Conservation (phyloP, 371 early-diverging fungal species). For the Umbelopsis sp. region DNA sequence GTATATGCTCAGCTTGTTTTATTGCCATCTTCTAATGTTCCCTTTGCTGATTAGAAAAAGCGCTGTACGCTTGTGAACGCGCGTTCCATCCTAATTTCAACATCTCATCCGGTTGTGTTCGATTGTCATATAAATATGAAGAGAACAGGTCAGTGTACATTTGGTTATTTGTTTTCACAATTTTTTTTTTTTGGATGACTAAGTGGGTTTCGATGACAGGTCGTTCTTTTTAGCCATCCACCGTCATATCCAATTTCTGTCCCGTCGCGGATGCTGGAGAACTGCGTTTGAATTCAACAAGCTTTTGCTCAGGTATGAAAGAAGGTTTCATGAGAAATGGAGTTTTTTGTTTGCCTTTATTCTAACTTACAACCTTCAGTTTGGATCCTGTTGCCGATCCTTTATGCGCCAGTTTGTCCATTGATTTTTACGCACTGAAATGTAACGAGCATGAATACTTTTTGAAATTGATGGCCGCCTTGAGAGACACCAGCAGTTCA, state of each 20-base stretch:
- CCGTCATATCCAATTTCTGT: constrained; percentile 80
- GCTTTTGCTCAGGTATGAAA: constrained; percentile 57
- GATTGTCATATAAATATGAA: constrained; percentile 69
- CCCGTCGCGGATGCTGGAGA: constrained; percentile 92
- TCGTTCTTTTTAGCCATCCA: constrained; percentile 84
- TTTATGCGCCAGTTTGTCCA: constrained; percentile 70
- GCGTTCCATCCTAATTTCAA: constrained; percentile 84
- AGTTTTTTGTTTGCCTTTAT: background rate
- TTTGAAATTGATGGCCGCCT: constrained; percentile 40
- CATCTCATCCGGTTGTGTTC: constrained; percentile 65
- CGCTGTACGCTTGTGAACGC: constrained; percentile 81
- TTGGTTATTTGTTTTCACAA: background rate
- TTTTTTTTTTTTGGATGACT: too few relatives aligned
- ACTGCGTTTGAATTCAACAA: constrained; percentile 91
- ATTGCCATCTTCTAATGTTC: background rate
- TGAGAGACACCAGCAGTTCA: constrained; percentile 44
- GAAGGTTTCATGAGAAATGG: background rate
- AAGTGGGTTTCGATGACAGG: constrained; percentile 21
- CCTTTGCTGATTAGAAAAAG: constrained; percentile 59
- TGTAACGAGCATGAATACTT: constrained; percentile 78
- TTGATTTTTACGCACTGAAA: constrained; percentile 85
- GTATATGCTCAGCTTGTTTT: too few relatives aligned
- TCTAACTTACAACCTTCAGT: constrained; percentile 31
- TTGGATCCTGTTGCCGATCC: constrained; percentile 82
- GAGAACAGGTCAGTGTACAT: constrained; percentile 67